Conservation (phyloP, 2,329 filamentous ascomycete genomes). For the Alternaria alternata region DNA sequence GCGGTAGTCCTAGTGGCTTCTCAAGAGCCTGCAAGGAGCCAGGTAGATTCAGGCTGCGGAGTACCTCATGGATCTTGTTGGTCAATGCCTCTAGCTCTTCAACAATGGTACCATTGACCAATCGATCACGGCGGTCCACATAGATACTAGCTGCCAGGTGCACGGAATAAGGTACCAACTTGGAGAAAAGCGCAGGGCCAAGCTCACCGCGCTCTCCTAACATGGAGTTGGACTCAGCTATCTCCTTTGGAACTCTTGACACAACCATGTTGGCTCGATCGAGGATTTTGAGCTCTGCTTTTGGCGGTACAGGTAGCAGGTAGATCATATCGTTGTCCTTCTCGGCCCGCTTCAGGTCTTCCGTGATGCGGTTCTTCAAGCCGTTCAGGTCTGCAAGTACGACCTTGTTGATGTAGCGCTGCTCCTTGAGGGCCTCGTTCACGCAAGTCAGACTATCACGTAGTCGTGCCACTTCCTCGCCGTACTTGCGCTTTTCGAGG, state of each 20-base stretch:
- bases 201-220: constrained; percentile 83
- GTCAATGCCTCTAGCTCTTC: constrained; percentile 84
- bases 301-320: constrained; percentile 83
- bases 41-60: constrained; percentile 85
- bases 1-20: constrained; percentile 89
- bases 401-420: constrained; percentile 79
- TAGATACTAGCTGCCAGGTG: constrained; percentile 96
- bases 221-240: constrained; percentile 79
- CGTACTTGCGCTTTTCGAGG: constrained; percentile 91
- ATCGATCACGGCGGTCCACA: constrained; percentile 86
- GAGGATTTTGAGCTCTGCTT: constrained; percentile 84
- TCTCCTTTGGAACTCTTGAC: constrained; percentile 78
- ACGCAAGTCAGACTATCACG: constrained; percentile 83
- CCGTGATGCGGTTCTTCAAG: constrained; percentile 81
- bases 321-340: constrained; percentile 98
- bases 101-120: constrained; percentile 88
- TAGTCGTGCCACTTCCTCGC: constrained; percentile 90
- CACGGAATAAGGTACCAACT: constrained; percentile 93
- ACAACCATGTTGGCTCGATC: constrained; percentile 90
- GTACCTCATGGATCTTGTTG: constrained; percentile 76
- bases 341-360: constrained; percentile 90
- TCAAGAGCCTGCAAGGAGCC: constrained; percentile 94
- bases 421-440: constrained; percentile 85
- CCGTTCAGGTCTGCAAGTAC: constrained; percentile 84
- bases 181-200: constrained; percentile 85